Conservation (phyloP, 805 yeast genomes). For the Yamadazyma takamatsuzukensis region DNA sequence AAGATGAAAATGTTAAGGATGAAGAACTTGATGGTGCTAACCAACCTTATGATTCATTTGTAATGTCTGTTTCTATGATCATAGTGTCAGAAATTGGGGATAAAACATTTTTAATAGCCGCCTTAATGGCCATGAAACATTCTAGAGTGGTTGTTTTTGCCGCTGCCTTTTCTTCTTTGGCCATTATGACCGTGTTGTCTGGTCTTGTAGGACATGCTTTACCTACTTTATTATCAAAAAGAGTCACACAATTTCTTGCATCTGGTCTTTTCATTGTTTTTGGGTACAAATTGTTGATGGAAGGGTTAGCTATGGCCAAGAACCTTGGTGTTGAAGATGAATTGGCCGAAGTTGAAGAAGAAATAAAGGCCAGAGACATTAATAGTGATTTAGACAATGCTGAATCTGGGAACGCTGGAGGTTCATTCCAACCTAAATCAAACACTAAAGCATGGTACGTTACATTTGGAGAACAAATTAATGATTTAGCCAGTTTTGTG, state of each 20-base stretch:
- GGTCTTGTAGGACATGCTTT: constrained; percentile 90
- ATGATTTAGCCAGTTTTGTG: constrained; percentile 56
- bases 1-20: constrained; percentile 5
- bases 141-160: constrained; percentile 80
- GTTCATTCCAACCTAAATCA: constrained; percentile 7
- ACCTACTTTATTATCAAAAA: constrained; percentile 77
- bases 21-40: constrained; percentile 9
- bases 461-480: constrained; percentile 37
- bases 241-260: constrained; percentile 78
- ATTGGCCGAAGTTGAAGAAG: constrained; percentile 95
- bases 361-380: constrained; percentile 64
- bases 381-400: constrained; percentile 47
- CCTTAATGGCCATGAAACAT: constrained; percentile 96
- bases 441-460: constrained; percentile 23
- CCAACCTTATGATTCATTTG: constrained; percentile 48
- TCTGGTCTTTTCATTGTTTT: constrained; percentile 77
- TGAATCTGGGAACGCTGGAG: constrained; percentile 51
- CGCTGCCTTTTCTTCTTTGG: constrained; percentile 81
- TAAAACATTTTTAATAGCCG: constrained; percentile 94
- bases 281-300: constrained; percentile 71
- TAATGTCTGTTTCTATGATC: constrained; percentile 87
- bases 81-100: constrained; percentile 95
- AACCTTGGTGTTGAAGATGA: constrained; percentile 91
- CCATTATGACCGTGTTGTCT: constrained; percentile 85
- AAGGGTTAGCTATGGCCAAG: constrained; percentile 79